These are phyloP conservation scores for Hypholoma sublateritium DNA, from an alignment of 768 basidiomycete genomes.

Conservation along the genomic window DNA sequence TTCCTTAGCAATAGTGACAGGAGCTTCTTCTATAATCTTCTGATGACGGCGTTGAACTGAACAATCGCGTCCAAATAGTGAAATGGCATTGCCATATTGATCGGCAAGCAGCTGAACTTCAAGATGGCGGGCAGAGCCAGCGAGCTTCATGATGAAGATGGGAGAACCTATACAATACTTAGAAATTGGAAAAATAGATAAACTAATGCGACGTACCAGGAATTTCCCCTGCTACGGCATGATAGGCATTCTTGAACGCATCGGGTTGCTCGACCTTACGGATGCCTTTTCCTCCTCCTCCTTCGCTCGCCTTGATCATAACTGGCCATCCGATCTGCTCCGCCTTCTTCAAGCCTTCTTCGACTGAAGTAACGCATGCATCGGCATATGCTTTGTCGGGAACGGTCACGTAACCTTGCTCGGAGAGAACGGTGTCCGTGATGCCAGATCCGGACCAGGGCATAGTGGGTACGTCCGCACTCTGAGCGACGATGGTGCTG, in stretches of 20 bases:
- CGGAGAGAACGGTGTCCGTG: conserved; percentile 78
- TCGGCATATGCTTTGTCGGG: conserved; percentile 83
- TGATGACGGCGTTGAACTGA: conserved; percentile 99
- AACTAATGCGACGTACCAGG: conserved; percentile 61
- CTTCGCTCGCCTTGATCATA: conserved; percentile 99
- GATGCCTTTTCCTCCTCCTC: conserved; percentile 99
- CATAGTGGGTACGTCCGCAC: conserved; percentile 96
- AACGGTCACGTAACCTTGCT: conserved; percentile 91
- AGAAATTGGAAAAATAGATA: conserved; percentile 7
- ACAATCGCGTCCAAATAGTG: conserved; percentile 98
- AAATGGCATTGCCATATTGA: conserved; percentile 99
- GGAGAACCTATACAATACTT: conserved; percentile 70
- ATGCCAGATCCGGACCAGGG: conserved; percentile 98
- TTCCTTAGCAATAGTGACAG: conserved; percentile 93
- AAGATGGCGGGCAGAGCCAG: conserved; percentile 94
- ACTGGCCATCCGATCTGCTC: conserved; percentile 94
- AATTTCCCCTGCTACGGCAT: conserved; percentile 93
- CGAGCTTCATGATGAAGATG: conserved; percentile 99
- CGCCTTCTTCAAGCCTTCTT: conserved; percentile 81
- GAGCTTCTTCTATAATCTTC: conserved; percentile 99
- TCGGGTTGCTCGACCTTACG: conserved; percentile 88
- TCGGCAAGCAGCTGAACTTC: conserved; percentile 98
- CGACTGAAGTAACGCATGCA: conserved; percentile 87
- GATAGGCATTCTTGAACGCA: conserved; percentile 90
- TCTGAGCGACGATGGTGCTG: conserved; percentile 98